Conservation (phyloP, 2,329 filamentous ascomycete genomes). For the Penicillium sp. region DNA sequence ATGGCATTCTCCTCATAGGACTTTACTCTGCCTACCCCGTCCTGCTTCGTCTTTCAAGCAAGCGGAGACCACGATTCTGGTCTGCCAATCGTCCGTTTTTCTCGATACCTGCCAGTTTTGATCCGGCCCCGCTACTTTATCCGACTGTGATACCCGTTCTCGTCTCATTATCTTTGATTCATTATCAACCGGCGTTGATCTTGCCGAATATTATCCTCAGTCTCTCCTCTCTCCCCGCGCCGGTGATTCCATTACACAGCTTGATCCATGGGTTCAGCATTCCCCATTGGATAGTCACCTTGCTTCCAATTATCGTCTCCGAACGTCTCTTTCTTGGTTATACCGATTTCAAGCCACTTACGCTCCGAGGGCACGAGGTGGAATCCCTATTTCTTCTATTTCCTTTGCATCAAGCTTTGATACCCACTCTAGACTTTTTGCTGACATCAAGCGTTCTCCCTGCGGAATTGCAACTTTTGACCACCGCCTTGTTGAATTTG, state of each 20-base stretch:
- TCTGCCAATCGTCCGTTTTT: constrained; percentile 43
- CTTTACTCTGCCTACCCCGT: constrained; percentile 52
- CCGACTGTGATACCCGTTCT: constrained; percentile 70
- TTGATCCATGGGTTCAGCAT: constrained; percentile 55
- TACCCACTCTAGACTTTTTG: constrained; percentile 67
- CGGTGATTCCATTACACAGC: constrained; percentile 62
- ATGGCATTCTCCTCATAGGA: constrained; percentile 27
- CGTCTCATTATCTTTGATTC: constrained; percentile 67
- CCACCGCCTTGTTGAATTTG: constrained; percentile 73
- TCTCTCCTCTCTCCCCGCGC: constrained; percentile 67
- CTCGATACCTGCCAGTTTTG: constrained; percentile 69
- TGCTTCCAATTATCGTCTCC: constrained; percentile 58
- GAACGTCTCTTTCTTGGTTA: constrained; percentile 37
- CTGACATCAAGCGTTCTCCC: constrained; percentile 83
- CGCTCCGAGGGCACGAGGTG: constrained; percentile 41
- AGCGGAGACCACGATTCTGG: constrained; percentile 21
- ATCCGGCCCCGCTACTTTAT: constrained; percentile 86
- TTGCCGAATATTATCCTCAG: constrained; percentile 77
- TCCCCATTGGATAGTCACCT: constrained; percentile 73
- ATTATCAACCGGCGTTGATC: constrained; percentile 55
- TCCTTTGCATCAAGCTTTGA: constrained; percentile 73
- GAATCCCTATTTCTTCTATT: constrained; percentile 65
- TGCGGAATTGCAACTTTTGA: constrained; percentile 82
- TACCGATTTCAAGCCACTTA: constrained; percentile 31
- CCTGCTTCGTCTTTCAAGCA: constrained; percentile 41